These are phyloP conservation scores for Hyaloscypha hepaticicola DNA, from an alignment of 495 filamentous ascomycete genomes.

Conservation along the genomic window DNA sequence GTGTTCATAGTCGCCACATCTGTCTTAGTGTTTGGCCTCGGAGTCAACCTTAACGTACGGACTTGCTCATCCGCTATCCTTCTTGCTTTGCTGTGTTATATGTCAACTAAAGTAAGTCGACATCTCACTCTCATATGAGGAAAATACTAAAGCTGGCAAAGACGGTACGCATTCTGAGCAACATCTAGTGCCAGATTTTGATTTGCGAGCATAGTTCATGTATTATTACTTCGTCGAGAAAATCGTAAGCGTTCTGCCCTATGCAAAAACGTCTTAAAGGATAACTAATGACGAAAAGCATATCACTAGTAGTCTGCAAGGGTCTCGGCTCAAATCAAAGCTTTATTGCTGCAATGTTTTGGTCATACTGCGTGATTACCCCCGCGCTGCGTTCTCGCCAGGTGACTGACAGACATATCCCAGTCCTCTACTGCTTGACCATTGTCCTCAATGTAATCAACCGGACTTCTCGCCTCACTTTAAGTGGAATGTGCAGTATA, in stretches of 20 bases:
- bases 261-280: not conserved
- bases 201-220: constrained; percentile 34
- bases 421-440: constrained; percentile 37
- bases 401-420: not conserved
- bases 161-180: not conserved
- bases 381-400: not conserved
- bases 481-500: constrained; percentile 49
- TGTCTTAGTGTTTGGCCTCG: constrained; percentile 46
- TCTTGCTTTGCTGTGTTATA: constrained; percentile 45
- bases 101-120: constrained; percentile 46
- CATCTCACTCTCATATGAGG: not conserved
- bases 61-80: constrained; percentile 49
- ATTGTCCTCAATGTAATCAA: constrained; percentile 47
- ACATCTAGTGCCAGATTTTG: not conserved
- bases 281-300: constrained; percentile 35
- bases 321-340: constrained; percentile 45
- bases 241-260: constrained; percentile 38
- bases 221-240: constrained; percentile 55
- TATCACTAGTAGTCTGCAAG: constrained; percentile 44
- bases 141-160: not conserved
- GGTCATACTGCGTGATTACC: constrained; percentile 46
- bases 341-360: constrained; percentile 52
- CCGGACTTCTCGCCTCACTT: constrained; percentile 10
- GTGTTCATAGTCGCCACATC: constrained; percentile 49
- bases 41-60: constrained; percentile 39